Percentiles rank a stretch among this genome's conserved stretches.
Conservation (phyloP, 2,329 filamentous ascomycete genomes). For the Aspergillus spinulosporus region DNA sequence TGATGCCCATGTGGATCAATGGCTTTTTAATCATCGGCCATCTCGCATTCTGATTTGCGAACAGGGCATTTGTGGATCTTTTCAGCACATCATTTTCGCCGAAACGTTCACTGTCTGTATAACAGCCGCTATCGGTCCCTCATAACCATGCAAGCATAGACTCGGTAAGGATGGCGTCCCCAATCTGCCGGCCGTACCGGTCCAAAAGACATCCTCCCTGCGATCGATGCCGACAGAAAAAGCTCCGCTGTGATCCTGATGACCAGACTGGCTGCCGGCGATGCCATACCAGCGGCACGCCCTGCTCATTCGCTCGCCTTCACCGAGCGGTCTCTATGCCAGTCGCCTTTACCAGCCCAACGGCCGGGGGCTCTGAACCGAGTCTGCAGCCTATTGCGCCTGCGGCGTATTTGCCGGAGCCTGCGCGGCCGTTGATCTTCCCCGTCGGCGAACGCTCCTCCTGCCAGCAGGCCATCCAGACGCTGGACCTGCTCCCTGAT, state of each 20-base stretch:
- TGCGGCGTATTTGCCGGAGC: not conserved
- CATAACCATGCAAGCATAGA: not conserved
- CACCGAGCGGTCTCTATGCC: conserved; percentile 5
- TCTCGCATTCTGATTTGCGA: not conserved
- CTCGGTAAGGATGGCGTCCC: not conserved
- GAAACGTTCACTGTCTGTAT: not conserved
- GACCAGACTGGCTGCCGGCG: conserved; percentile 28
- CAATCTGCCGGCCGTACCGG: conserved; percentile 30
- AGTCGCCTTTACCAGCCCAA: not conserved
- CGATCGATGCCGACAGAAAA: conserved; percentile 35
- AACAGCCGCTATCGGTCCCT: not conserved
- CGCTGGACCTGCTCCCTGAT: conserved; percentile 32
- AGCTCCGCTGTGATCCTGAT: conserved; percentile 32
- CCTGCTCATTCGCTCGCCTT: conserved; percentile 4
- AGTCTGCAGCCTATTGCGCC: not conserved
- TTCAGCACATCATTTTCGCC: not conserved
- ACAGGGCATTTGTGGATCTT: not conserved
- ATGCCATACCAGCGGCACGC: conserved; percentile 16
- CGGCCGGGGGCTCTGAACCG: not conserved
- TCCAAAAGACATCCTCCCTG: conserved; percentile 38
- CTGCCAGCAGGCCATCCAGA: conserved; percentile 26
- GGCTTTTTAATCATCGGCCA: not conserved
- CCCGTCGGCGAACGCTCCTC: not conserved
- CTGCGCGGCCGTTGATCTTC: not conserved
- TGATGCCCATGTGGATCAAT: not conserved